Evolutionary conservation across 2,329 filamentous ascomycete species (phyloP), one percentile per base, ranked within the genome.

Genomic region (Periconia sp.): DNA sequence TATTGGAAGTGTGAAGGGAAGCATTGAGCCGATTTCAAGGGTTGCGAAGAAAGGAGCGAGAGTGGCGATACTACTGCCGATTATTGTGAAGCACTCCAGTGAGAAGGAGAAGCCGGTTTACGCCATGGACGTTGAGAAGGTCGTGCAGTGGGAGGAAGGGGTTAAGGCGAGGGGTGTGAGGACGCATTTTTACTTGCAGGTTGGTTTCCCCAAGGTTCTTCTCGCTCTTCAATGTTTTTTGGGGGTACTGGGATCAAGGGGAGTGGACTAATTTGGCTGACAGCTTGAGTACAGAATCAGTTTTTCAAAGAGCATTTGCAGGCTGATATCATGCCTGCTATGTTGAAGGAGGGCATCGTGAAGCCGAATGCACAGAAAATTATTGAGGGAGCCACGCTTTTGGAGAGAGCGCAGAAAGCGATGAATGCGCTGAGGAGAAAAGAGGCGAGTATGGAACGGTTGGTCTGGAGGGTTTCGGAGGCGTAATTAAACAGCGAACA

Each of bases 1-100:
- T 46, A 73, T 73, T 42, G 71, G 68, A 1, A 71, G 68, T 47
- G 47, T 62, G 47, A 37, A 60, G 1, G 69, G 66, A 7, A 70
- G 66, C 45, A 53, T 72, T 11, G 48, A 37, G 35, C 68, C 68
- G 0, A 70, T 87, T 33, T 74, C 77, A 6, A 76, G 76, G 57
- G 72, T 88, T 20, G 82, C 81, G 0, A 69, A 76, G 53, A 65
- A 49, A 1, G 82, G 82, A 0, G 70, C 76, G 3, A 82, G 70
- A 20, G 82, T 87, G 0, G 85, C 84, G 0, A 70, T 86, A 15
- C 77, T 88, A 70, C 68, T 88, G 6, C 85, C 85, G 0, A 79
- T 87, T 15, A 83, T 87, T 52, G 58, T 85, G 43, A 76, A 70
- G 42, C 80, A 85, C 55, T 78, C 83, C 0, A 78, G 73, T 0